Evolutionary conservation across 352 stramenopile species (phyloP).

Genomic region (Globisporangium perplexum): DNA sequence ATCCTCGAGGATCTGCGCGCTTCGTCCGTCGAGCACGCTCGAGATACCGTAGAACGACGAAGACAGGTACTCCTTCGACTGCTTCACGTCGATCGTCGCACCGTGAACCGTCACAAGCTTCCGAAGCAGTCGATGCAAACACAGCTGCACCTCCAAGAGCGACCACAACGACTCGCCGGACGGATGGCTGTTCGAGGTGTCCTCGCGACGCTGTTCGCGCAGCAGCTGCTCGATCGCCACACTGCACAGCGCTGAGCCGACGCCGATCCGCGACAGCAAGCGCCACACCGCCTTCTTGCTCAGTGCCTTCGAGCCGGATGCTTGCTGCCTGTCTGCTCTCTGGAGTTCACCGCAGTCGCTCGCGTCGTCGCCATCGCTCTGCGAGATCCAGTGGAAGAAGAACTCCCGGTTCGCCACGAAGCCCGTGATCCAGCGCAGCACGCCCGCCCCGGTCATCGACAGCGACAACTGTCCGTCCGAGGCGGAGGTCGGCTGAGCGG

Average conservation of each 20-base stretch:
- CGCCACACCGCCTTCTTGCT: conserved; percentile 27
- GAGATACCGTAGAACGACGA: conserved; percentile 24
- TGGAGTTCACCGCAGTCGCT: conserved; percentile 13
- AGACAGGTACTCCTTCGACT: conserved; percentile 34
- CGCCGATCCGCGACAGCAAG: conserved; percentile 35
- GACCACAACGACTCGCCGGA: conserved; percentile 30
- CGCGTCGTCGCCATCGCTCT: conserved; percentile 17
- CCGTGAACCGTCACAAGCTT: conserved; percentile 21
- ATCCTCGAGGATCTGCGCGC: conserved; percentile 5
- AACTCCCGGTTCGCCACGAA: conserved; percentile 49
- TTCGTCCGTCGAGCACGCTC: conserved; percentile 24
- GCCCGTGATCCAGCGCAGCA: conserved; percentile 29
- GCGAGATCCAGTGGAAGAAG: conserved; percentile 53
- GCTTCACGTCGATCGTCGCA: conserved; percentile 18
- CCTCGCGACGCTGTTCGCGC: background rate
- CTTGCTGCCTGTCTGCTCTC: background rate
- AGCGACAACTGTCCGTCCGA: background rate
- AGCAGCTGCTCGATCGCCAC: conserved; percentile 30
- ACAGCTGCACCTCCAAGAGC: conserved; percentile 54
- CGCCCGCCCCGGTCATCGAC: conserved; percentile 1
- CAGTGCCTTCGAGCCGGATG: background rate
- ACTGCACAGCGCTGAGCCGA: conserved; percentile 47
- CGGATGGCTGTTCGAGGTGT: background rate
- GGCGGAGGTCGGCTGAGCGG: background rate
- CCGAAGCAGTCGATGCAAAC: conserved; percentile 37